A percentile compares a stretch with the other conserved stretches of the same genome.
Conservation (phyloP, 768 basidiomycete genomes). For the Solioccasus polychromus region DNA sequence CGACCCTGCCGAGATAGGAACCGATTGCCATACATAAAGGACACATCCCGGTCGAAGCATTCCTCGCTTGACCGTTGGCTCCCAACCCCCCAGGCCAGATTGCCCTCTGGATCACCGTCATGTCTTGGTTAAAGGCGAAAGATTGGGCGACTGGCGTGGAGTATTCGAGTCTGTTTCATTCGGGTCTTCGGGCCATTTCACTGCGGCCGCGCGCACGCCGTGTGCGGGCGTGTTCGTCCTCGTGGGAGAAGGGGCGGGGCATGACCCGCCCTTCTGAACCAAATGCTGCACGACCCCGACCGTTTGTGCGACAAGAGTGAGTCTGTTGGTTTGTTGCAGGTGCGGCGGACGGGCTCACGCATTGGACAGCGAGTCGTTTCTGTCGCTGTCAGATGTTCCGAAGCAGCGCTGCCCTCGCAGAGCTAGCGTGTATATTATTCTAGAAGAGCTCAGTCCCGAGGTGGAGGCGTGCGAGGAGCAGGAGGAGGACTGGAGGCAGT, state of each 20-base stretch:
- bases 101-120: constrained; percentile 1
- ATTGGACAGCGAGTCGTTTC: too few species aligned
- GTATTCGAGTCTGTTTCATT: constrained; percentile 36
- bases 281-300: too few species aligned
- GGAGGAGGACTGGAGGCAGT: constrained; percentile 51
- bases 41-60: background rate
- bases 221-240: constrained; percentile 7
- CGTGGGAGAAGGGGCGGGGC: background rate
- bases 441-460: constrained; percentile 38
- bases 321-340: too few species aligned
- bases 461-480: constrained; percentile 18
- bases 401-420: too few species aligned
- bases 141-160: constrained; percentile 30
- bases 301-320: too few species aligned
- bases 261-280: too few species aligned
- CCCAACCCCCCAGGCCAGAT: background rate
- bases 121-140: constrained; percentile 32
- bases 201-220: constrained; percentile 4
- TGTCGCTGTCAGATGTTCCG: constrained; percentile 39
- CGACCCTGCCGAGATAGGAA: constrained; percentile 19
- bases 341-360: too few species aligned
- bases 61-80: background rate
- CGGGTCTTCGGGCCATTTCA: constrained; percentile 33
- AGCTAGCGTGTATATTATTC: constrained; percentile 37
- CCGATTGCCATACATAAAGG: constrained; percentile 21